A percentile compares a stretch with the other conserved stretches of the same genome.
Evolutionary conservation across 1,284 basidiomycete species (phyloP).

Genomic region (Ceratobasidium sp.): DNA sequence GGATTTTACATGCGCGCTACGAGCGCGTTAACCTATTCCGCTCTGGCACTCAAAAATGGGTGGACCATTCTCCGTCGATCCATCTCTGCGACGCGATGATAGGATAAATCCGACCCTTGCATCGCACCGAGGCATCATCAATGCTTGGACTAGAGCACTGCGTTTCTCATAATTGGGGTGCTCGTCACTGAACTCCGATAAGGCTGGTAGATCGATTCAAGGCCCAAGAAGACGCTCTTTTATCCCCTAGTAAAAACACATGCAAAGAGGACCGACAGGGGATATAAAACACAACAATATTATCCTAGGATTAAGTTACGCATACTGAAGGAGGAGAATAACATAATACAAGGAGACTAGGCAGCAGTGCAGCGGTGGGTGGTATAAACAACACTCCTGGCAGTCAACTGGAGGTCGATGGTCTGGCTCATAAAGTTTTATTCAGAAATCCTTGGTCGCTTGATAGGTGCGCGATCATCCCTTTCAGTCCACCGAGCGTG

Average conservation of each 20-base stretch:
- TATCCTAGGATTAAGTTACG: neutral
- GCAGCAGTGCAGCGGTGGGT: constrained; percentile 17
- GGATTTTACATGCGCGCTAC: neutral
- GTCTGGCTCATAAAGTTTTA: constrained; percentile 2
- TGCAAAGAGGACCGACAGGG: neutral
- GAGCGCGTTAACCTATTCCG: neutral
- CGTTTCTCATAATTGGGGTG: neutral
- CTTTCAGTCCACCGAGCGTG: constrained; percentile 12
- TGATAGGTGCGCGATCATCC: constrained; percentile 22
- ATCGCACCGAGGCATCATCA: too few species aligned
- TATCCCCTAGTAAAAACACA: constrained; percentile 9
- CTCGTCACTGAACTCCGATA: neutral
- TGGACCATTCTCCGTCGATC: too few species aligned
- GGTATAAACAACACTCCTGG: constrained; percentile 33
- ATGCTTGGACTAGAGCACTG: neutral
- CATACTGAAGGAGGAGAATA: constrained; percentile 19
- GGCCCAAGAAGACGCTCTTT: too few species aligned
- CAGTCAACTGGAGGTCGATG: neutral
- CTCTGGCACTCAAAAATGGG: neutral
- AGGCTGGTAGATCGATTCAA: too few species aligned
- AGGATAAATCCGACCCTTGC: too few species aligned
- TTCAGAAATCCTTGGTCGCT: constrained; percentile 19
- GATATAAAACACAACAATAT: too few species aligned
- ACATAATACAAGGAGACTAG: constrained; percentile 19
- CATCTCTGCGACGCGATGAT: too few species aligned